phyloP scores from a whole-genome alignment of 345 rosid species.

The Lumnitzera littorea region DNA sequence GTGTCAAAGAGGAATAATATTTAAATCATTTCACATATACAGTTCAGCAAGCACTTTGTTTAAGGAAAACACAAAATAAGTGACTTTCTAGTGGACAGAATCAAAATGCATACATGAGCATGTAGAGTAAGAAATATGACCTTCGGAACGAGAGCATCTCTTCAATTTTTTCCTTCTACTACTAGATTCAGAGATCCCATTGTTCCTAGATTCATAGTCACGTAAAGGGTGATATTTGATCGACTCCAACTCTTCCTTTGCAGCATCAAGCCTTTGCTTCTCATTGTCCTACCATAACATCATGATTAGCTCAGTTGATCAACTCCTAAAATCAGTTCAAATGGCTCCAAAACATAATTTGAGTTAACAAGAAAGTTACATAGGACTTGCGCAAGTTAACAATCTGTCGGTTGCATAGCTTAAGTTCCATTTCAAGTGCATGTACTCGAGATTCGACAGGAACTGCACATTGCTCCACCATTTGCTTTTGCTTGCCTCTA shows the following conservation, averaged over 20 bases:
- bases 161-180: constrained; percentile 43
- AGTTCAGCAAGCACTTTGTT: no score
- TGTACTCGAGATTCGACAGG: constrained; percentile 50
- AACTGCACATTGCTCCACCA: constrained; percentile 74
- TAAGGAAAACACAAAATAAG: no score
- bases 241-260: constrained; percentile 53
- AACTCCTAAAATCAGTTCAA: constrained; percentile 4
- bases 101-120: no score
- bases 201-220: constrained; percentile 24
- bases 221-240: constrained; percentile 75
- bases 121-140: constrained; percentile 4
- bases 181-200: constrained; percentile 17
- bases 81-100: no score
- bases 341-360: no score
- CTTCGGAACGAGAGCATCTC: constrained; percentile 32
- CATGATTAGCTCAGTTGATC: no score
- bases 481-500: constrained; percentile 55
- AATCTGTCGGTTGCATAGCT: constrained; percentile 74
- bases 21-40: no score
- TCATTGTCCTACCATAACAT: constrained; percentile 41
- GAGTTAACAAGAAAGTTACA: constrained; percentile 36
- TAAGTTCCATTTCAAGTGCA: constrained; percentile 73
- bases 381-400: constrained; percentile 35
- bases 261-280: constrained; percentile 37
- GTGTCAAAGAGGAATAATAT: no score